Evolutionary conservation across 2,329 filamentous ascomycete genomes (phyloP).

Genomic region (Monilinia fructicola): DNA sequence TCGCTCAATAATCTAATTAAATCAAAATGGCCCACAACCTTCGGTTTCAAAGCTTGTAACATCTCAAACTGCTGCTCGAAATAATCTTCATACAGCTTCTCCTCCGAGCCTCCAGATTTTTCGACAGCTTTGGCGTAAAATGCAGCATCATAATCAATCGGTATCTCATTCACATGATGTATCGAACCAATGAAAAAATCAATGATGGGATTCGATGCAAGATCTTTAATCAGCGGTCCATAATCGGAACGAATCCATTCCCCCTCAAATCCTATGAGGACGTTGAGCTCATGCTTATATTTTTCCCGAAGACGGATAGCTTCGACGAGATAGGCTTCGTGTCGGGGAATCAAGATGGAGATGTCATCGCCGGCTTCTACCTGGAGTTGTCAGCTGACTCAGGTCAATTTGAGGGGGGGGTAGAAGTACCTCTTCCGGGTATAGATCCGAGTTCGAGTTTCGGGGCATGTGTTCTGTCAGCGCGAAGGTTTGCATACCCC

Average conservation of each 20-base stretch:
- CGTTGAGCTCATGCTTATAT: slow-evolving; percentile 69
- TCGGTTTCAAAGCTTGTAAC: slow-evolving; percentile 69
- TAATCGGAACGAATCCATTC: slow-evolving; percentile 83
- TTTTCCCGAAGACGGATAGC: slow-evolving; percentile 68
- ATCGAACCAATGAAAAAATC: slow-evolving; percentile 94
- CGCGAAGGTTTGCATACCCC: slow-evolving; percentile 79
- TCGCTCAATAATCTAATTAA: slow-evolving; percentile 79
- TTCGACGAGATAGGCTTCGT: slow-evolving; percentile 72
- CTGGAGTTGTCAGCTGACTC: slow-evolving; percentile 41
- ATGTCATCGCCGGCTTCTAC: slow-evolving; percentile 48
- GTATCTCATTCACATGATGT: slow-evolving; percentile 82
- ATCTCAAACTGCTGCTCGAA: slow-evolving; percentile 86
- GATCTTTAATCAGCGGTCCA: slow-evolving; percentile 54
- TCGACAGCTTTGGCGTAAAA: slow-evolving; percentile 55
- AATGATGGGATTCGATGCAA: slow-evolving; percentile 61
- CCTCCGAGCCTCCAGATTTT: slow-evolving; percentile 59
- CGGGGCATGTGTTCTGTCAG: slow-evolving; percentile 96
- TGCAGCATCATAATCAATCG: slow-evolving; percentile 79
- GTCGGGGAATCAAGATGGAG: slow-evolving; percentile 53
- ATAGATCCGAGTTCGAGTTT: slow-evolving; percentile 69
- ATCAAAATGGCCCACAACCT: slow-evolving; percentile 91
- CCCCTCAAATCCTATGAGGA: slow-evolving; percentile 87
- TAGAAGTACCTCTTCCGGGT: slow-evolving; percentile 78
- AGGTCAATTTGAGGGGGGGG: neutral
- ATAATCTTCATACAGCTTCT: slow-evolving; percentile 76